Conservation (phyloP, 495 filamentous ascomycete genomes). For the Aspergillus leporis region DNA sequence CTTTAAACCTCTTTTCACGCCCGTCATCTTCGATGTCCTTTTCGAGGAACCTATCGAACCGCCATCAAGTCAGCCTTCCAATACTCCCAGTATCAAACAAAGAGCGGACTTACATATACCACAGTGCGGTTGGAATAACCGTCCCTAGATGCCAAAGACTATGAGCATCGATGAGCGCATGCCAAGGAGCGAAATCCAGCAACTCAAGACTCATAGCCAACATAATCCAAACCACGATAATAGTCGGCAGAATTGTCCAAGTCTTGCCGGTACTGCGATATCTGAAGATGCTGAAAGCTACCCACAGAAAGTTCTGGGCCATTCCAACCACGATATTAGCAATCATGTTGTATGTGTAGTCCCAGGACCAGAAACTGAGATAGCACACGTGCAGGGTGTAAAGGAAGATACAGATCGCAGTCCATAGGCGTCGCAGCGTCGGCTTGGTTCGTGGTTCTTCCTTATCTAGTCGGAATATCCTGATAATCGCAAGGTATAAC, state of each 20-base stretch:
- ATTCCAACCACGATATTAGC: slow-evolving; percentile 85
- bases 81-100: background rate
- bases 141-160: slow-evolving; percentile 95
- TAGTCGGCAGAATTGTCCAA: slow-evolving; percentile 89
- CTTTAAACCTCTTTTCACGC: slow-evolving; percentile 52
- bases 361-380: slow-evolving; percentile 81
- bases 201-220: slow-evolving; percentile 94
- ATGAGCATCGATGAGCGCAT: slow-evolving; percentile 87
- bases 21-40: slow-evolving; percentile 78
- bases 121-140: slow-evolving; percentile 83
- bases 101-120: slow-evolving; percentile 80
- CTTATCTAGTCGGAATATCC: slow-evolving; percentile 79
- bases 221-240: slow-evolving; percentile 91
- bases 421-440: slow-evolving; percentile 71
- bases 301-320: slow-evolving; percentile 84
- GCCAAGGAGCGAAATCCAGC: slow-evolving; percentile 86
- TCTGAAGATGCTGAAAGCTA: slow-evolving; percentile 71
- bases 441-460: slow-evolving; percentile 53
- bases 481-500: slow-evolving; percentile 76
- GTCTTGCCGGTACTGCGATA: slow-evolving; percentile 65
- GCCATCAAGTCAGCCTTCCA: slow-evolving; percentile 14
- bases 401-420: slow-evolving; percentile 63
- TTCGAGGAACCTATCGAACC: slow-evolving; percentile 63
- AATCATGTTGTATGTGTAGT: slow-evolving; percentile 97
- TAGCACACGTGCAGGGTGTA: slow-evolving; percentile 82